A percentile compares a stretch with the other conserved stretches of the same genome.
Conservation (phyloP, 176 grass and related monocot species). For the Thalia dealbata region DNA sequence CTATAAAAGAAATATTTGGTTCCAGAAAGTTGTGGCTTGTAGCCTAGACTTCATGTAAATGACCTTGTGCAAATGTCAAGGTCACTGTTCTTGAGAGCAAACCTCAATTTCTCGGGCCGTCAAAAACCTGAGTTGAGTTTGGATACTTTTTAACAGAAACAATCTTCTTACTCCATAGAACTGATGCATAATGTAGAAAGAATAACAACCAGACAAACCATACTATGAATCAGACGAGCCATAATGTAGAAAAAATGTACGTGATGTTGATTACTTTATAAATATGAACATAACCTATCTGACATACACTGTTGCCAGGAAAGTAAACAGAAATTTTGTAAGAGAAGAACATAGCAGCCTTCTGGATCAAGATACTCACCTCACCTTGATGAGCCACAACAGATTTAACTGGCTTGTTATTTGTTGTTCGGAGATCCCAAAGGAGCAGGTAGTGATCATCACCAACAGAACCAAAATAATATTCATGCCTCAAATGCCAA, state of each 20-base stretch:
- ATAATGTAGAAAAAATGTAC: background rate
- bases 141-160: background rate
- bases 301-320: background rate
- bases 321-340: background rate
- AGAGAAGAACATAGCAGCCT: background rate
- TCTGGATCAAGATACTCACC: conserved; percentile 34
- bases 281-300: background rate
- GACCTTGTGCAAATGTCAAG: background rate
- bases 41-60: background rate
- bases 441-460: conserved; percentile 74
- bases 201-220: background rate
- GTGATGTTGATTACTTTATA: background rate
- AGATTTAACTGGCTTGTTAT: conserved; percentile 67
- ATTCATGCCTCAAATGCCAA: conserved; percentile 89
- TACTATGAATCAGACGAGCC: too few relatives aligned
- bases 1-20: background rate
- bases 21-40: background rate
- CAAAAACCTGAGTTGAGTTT: background rate
- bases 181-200: background rate
- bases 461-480: conserved; percentile 91
- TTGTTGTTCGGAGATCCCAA: conserved; percentile 63
- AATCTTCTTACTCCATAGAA: background rate
- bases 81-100: background rate
- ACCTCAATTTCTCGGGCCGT: background rate
- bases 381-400: conserved; percentile 89